Evolutionary conservation across 2,329 filamentous ascomycete species (phyloP).

Genomic region (Exserohilum rostratum): DNA sequence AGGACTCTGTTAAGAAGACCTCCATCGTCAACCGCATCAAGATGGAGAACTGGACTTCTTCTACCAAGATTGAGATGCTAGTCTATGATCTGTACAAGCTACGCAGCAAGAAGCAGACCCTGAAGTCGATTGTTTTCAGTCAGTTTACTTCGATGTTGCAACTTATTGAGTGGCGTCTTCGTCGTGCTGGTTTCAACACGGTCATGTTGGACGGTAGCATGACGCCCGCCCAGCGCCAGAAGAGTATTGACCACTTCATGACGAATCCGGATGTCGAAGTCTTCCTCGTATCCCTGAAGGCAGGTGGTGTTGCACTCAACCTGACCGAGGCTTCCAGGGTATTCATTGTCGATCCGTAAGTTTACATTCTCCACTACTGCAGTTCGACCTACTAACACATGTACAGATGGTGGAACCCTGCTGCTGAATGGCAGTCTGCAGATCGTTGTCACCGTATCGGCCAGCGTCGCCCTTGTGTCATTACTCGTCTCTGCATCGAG

Average conservation of each 20-base stretch:
- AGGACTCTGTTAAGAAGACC: conserved; percentile 84
- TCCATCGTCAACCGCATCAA: conserved; percentile 99
- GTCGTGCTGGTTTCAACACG: conserved; percentile 94
- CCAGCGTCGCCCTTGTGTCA: conserved; percentile 89
- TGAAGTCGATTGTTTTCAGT: conserved; percentile 97
- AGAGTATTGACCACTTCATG: conserved; percentile 96
- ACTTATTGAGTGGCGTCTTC: conserved; percentile 94
- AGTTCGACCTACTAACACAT: conserved; percentile 30
- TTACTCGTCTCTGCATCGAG: conserved; percentile 93
- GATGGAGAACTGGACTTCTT: conserved; percentile 98
- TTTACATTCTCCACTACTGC: conserved; percentile 33
- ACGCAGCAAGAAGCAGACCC: conserved; percentile 87
- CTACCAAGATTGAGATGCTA: conserved; percentile 95
- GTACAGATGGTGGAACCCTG: conserved; percentile 95
- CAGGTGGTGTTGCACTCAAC: conserved; percentile 93
- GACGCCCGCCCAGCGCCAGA: conserved; percentile 91
- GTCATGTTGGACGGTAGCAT: conserved; percentile 98
- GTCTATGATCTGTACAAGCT: conserved; percentile 93
- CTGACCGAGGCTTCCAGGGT: conserved; percentile 93
- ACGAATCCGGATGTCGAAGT: conserved; percentile 91
- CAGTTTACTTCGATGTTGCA: conserved; percentile 98
- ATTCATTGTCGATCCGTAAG: conserved; percentile 94
- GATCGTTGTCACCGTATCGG: conserved; percentile 88
- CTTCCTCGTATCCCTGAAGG: conserved; percentile 94
- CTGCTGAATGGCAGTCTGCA: conserved; percentile 98